Conservation (phyloP, 202 grass and related monocot genomes). For the Saccharum hybrid region DNA sequence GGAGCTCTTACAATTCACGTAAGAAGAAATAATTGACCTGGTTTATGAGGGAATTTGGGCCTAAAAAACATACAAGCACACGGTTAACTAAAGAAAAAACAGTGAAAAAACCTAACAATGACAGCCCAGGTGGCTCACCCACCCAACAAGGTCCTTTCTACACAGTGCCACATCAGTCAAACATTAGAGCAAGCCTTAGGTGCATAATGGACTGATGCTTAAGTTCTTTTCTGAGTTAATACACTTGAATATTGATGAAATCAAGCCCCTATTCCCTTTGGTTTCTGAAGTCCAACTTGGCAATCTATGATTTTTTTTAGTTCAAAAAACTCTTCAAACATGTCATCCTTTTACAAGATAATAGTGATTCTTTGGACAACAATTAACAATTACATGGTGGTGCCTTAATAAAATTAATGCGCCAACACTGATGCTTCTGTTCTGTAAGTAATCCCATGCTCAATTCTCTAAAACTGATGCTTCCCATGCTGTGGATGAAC, state of each 20-base stretch:
- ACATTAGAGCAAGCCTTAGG: conserved; percentile 12
- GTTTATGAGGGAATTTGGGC: neutral
- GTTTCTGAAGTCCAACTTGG: neutral
- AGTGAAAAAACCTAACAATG: neutral
- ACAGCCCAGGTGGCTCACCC: neutral
- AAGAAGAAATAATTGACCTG: neutral
- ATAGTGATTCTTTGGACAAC: neutral
- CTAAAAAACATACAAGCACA: neutral
- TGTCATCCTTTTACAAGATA: neutral
- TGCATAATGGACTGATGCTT: conserved; percentile 5
- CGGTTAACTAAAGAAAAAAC: neutral
- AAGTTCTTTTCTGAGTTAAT: neutral
- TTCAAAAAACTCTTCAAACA: neutral
- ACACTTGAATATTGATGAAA: neutral
- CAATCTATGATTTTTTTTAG: conserved; percentile 9
- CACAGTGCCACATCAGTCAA: neutral
- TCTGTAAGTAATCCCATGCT: neutral
- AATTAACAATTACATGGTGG: neutral
- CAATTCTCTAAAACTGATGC: conserved; percentile 1
- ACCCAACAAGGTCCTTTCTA: neutral
- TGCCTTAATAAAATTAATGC: neutral
- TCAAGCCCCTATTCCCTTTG: neutral
- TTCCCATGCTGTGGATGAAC: neutral
- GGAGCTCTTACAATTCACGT: neutral
- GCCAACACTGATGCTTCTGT: neutral